phyloP scores from a whole-genome alignment of 2,329 filamentous ascomycete genomes.

The Claviceps quebecensis region DNA sequence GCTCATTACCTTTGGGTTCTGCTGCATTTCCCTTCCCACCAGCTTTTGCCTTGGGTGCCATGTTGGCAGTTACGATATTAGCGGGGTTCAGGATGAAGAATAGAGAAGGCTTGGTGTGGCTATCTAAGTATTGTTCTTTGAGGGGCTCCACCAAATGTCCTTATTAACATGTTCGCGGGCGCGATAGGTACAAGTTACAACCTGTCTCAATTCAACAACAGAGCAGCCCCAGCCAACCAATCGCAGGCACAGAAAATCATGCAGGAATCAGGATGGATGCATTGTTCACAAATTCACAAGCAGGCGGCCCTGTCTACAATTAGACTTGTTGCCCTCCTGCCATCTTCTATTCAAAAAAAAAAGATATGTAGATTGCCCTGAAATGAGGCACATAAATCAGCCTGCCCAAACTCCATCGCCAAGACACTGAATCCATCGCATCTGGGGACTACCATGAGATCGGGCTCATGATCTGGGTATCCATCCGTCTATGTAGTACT shows the following conservation, averaged over 20 bases:
- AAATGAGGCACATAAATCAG: not conserved
- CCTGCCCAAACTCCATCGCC: not conserved
- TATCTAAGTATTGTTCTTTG: slow-evolving; percentile 9
- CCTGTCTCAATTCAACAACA: not conserved
- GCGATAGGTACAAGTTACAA: no score
- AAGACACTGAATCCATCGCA: not conserved
- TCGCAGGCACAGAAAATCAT: not conserved
- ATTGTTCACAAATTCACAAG: no score
- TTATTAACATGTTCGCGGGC: not conserved
- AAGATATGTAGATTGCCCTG: no score
- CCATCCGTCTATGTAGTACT: not conserved
- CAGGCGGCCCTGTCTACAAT: no score
- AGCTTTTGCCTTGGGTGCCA: slow-evolving; percentile 13
- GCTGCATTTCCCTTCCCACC: slow-evolving; percentile 9
- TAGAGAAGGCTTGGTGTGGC: not conserved
- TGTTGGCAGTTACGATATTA: slow-evolving; percentile 8
- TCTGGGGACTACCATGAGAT: not conserved
- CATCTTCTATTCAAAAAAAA: not conserved
- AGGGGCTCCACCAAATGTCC: slow-evolving; percentile 2
- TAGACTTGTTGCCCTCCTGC: not conserved
- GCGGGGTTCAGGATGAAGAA: slow-evolving; percentile 7
- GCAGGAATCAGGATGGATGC: no score
- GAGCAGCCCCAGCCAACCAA: not conserved
- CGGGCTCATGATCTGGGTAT: not conserved
- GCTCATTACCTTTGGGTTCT: slow-evolving; percentile 12